Percentiles rank a stretch among this genome's conserved stretches.
Evolutionary conservation across 2,329 filamentous ascomycete species (phyloP).

Genomic region (Aspergillaceae sp.): DNA sequence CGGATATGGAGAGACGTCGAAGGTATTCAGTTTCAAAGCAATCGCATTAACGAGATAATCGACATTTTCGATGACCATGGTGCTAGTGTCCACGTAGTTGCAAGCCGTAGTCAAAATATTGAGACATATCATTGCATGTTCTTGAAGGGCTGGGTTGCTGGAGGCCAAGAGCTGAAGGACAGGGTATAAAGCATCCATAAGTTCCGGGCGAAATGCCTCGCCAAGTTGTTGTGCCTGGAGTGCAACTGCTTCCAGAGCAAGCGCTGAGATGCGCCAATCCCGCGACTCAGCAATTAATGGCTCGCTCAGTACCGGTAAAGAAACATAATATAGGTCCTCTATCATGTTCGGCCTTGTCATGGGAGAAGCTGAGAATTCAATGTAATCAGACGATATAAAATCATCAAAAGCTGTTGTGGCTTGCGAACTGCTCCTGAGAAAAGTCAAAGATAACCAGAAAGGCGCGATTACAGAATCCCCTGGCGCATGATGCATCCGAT

Average conservation of each 20-base stretch:
- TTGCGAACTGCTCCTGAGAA: slow-evolving; percentile 52
- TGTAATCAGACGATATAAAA: slow-evolving; percentile 51
- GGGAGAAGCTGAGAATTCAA: slow-evolving; percentile 20
- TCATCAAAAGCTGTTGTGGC: slow-evolving; percentile 52
- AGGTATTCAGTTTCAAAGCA: slow-evolving; percentile 77
- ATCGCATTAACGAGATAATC: slow-evolving; percentile 96
- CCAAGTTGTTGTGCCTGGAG: slow-evolving; percentile 62
- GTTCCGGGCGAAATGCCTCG: slow-evolving; percentile 65
- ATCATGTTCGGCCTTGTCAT: slow-evolving; percentile 28
- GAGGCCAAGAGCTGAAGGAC: slow-evolving; percentile 83
- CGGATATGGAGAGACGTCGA: slow-evolving; percentile 84
- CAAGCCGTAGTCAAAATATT: slow-evolving; percentile 71
- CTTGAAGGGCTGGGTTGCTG: slow-evolving; percentile 55
- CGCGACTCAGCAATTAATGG: slow-evolving; percentile 26
- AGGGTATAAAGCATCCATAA: slow-evolving; percentile 87
- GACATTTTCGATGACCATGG: slow-evolving; percentile 79
- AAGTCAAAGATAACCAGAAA: slow-evolving; percentile 71
- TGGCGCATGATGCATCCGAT: slow-evolving; percentile 50
- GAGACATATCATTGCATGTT: slow-evolving; percentile 73
- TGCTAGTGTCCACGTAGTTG: slow-evolving; percentile 63
- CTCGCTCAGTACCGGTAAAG: slow-evolving; percentile 34
- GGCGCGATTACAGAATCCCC: slow-evolving; percentile 57
- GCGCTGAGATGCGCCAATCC: slow-evolving; percentile 67
- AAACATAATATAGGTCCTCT: slow-evolving; percentile 38
- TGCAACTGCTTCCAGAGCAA: slow-evolving; percentile 73